Evolutionary conservation across 1,139 yeast genomes (phyloP).

Genomic region (Candida sojae): DNA sequence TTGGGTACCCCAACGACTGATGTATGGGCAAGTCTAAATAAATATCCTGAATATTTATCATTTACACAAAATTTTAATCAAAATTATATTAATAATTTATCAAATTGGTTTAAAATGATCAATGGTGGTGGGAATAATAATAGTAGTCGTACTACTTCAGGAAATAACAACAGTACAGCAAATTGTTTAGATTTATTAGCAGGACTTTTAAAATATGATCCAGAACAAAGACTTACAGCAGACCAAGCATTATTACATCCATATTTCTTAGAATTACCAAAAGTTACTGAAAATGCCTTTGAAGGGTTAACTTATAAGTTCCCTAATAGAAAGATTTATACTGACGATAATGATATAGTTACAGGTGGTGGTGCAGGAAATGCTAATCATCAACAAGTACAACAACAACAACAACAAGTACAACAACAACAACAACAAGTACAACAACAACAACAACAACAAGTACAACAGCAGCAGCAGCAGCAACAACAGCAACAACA

Average conservation of each 20-base stretch:
- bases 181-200: conserved; percentile 63
- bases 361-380: conserved; percentile 18
- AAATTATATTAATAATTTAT: conserved; percentile 64
- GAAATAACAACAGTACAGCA: conserved; percentile 46
- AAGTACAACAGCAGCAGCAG: conserved; percentile 18
- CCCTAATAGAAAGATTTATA: conserved; percentile 72
- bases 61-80: conserved; percentile 58
- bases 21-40: conserved; percentile 74
- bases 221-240: conserved; percentile 73
- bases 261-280: conserved; percentile 70
- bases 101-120: conserved; percentile 81
- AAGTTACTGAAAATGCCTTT: conserved; percentile 70
- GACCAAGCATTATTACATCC: conserved; percentile 71
- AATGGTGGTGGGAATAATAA: conserved; percentile 73
- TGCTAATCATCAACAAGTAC: conserved; percentile 11
- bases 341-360: conserved; percentile 72
- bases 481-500: conserved; percentile 18
- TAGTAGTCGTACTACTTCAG: conserved; percentile 13
- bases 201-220: conserved; percentile 77
- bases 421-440: conserved; percentile 12
- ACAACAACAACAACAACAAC: conserved; percentile 18
- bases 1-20: conserved; percentile 81
- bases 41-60: conserved; percentile 82
- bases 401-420: conserved; percentile 18
- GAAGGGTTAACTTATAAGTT: conserved; percentile 63